Evolutionary conservation across 1,139 yeast species (phyloP).

Genomic region (Taiozyma sp.): DNA sequence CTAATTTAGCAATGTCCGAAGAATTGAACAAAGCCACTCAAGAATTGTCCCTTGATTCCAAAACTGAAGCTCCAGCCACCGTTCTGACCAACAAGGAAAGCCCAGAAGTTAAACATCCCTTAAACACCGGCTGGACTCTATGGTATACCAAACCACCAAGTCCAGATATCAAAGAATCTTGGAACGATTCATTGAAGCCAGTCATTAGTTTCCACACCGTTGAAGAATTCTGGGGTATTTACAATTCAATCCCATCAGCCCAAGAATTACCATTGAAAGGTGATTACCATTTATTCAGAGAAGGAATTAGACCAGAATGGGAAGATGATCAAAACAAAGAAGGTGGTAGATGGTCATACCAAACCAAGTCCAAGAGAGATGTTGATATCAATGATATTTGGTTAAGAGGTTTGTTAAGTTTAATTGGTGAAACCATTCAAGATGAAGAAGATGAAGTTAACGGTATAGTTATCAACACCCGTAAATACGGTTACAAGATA

Average conservation of each 20-base stretch:
- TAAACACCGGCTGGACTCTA: constrained; percentile 90
- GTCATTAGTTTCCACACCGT: constrained; percentile 89
- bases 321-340: constrained; percentile 83
- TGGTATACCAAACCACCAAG: constrained; percentile 97
- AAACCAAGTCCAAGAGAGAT: constrained; percentile 58
- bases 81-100: constrained; percentile 15
- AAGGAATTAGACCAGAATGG: constrained; percentile 98
- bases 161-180: constrained; percentile 62
- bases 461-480: constrained; percentile 89
- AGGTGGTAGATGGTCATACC: constrained; percentile 95
- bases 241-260: constrained; percentile 91
- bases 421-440: constrained; percentile 95
- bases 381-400: constrained; percentile 82
- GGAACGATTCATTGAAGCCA: constrained; percentile 93
- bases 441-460: constrained; percentile 83
- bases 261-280: constrained; percentile 87
- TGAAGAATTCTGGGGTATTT: constrained; percentile 99
- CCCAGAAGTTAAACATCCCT: constrained; percentile 63
- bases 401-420: constrained; percentile 86
- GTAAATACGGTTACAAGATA: constrained; percentile 79
- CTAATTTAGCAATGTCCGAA: constrained; percentile 17
- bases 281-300: constrained; percentile 93
- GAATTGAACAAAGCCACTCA: constrained; percentile 23
- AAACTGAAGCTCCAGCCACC: constrained; percentile 7
- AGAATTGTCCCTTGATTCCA: constrained; percentile 16